A percentile compares a stretch with the other conserved stretches of the same genome.
phyloP scores from a whole-genome alignment of 148 eudicot genomes.

The Nyssa sinensis region DNA sequence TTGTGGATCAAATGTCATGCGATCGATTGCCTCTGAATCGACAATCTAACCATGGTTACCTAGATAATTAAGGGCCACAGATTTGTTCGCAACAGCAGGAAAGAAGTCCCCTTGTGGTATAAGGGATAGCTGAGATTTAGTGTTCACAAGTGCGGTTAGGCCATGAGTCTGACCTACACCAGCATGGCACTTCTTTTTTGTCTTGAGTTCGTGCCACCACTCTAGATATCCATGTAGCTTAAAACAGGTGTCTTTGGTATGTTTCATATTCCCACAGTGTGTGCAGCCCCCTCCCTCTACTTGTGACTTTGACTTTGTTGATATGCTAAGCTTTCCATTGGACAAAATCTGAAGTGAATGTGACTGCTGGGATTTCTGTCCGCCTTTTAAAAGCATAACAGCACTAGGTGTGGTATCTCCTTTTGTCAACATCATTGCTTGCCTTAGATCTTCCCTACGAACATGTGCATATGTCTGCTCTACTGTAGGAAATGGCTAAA shows the following conservation, averaged over 20 bases:
- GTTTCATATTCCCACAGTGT: neutral
- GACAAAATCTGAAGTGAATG: neutral
- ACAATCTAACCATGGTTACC: neutral
- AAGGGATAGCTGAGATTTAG: neutral
- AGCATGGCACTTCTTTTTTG: neutral
- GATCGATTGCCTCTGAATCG: neutral
- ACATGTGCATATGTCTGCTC: neutral
- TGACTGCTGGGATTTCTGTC: neutral
- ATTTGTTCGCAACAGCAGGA: neutral
- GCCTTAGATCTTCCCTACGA: neutral
- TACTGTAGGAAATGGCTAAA: no score
- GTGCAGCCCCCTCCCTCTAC: neutral
- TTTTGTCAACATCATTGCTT: neutral
- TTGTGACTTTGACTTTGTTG: neutral
- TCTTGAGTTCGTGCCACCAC: neutral
- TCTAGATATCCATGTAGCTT: neutral
- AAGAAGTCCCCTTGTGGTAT: neutral
- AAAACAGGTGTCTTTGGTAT: neutral
- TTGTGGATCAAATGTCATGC: conserved; percentile 3
- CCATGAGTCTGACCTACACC: no score
- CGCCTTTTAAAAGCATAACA: neutral
- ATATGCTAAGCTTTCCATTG: neutral
- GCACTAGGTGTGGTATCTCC: neutral
- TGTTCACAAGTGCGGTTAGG: no score
- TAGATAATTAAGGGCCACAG: neutral